phyloP scores from a whole-genome alignment of 2,329 filamentous ascomycete species.

The Fusarium sp. region DNA sequence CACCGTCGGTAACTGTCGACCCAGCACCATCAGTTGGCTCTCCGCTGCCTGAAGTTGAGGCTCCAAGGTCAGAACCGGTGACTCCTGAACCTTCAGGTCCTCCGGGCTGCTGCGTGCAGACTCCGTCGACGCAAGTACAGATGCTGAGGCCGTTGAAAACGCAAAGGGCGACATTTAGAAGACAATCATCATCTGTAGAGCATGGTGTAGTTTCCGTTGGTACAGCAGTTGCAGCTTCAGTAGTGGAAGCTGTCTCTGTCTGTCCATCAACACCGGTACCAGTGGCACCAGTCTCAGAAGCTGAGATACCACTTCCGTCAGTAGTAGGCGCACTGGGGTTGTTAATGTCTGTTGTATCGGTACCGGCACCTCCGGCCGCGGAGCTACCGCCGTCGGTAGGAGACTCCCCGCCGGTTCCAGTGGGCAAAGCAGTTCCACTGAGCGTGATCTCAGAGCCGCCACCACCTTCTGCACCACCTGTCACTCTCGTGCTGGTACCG shows the following conservation, averaged over 20 bases:
- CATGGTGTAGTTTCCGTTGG: neutral
- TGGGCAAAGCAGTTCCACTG: neutral
- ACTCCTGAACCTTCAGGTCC: neutral
- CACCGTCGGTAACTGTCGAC: neutral
- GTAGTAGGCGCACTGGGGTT: neutral
- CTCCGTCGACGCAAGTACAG: slow-evolving; percentile 3
- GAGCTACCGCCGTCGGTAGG: neutral
- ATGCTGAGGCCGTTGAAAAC: neutral
- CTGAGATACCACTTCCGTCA: neutral
- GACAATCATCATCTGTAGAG: slow-evolving; percentile 3
- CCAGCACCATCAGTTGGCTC: neutral
- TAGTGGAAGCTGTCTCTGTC: neutral
- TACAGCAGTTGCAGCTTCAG: neutral
- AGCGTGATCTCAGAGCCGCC: neutral
- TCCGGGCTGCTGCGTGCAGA: slow-evolving; percentile 9
- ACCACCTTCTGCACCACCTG: neutral
- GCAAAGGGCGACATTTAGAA: neutral
- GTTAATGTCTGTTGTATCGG: neutral
- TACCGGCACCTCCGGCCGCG: neutral
- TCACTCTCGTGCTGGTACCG: neutral
- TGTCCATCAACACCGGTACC: neutral
- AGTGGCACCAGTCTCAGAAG: neutral
- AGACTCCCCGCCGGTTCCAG: neutral
- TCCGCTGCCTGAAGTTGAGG: neutral
- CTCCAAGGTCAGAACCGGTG: neutral